Evolutionary conservation across 2,329 filamentous ascomycete species (phyloP).

Genomic region (Alternaria metachromatica): DNA sequence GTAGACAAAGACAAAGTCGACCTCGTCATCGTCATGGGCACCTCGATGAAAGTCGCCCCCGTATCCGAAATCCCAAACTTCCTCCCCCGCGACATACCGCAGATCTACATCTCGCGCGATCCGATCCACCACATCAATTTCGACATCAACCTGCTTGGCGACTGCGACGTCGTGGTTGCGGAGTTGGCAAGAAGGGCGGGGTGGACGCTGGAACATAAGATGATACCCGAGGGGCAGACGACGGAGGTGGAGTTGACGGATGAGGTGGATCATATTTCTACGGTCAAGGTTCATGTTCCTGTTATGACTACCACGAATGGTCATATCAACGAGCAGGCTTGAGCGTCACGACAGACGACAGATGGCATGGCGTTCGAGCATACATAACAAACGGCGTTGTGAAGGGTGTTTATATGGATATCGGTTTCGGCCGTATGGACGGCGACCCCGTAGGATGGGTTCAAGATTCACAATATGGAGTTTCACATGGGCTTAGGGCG

Average conservation of each 20-base stretch:
- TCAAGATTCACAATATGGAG: background rate
- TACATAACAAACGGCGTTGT: constrained; percentile 21
- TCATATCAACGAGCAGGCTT: constrained; percentile 12
- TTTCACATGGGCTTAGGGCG: background rate
- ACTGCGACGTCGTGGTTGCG: constrained; percentile 88
- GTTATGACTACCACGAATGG: constrained; percentile 24
- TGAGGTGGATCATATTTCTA: constrained; percentile 39
- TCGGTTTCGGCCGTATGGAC: background rate
- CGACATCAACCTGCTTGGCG: constrained; percentile 93
- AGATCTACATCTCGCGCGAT: constrained; percentile 87
- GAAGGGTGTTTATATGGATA: constrained; percentile 12
- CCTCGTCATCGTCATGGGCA: constrained; percentile 94
- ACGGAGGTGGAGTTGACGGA: constrained; percentile 59
- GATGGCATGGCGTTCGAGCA: constrained; percentile 1
- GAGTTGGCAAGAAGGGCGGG: constrained; percentile 83
- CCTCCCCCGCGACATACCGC: constrained; percentile 78
- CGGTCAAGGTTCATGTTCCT: constrained; percentile 32
- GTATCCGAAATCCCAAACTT: constrained; percentile 90
- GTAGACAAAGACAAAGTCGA: constrained; percentile 82
- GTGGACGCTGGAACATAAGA: constrained; percentile 82
- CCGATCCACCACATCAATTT: constrained; percentile 90
- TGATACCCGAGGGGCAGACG: constrained; percentile 73
- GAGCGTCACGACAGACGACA: background rate
- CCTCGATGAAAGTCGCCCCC: constrained; percentile 92
- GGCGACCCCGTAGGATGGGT: background rate